Evolutionary conservation across 2,329 filamentous ascomycete species (phyloP), one percentile per base, ranked within the genome.

Genomic region (Penicillium sp.): DNA sequence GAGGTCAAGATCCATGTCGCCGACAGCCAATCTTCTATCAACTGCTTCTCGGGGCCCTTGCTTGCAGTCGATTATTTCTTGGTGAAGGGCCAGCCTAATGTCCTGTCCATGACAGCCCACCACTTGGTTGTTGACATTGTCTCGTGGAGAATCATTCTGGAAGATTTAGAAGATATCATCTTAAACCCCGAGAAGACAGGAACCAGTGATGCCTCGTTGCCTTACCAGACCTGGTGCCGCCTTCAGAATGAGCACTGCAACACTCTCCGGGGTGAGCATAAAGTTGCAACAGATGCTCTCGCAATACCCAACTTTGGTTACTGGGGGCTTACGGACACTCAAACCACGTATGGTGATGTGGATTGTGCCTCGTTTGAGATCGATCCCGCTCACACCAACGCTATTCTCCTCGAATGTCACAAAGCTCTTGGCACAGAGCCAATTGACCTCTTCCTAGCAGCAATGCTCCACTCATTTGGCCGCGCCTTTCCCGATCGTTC

Each of bases 391-490:
- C 70, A 63, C 31, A 70, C 69, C 6, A 63, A 63, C 9, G 59
- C 65, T 0, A 64, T 75, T 38, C 51, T 77, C 13, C 65, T 68
- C 21, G 69, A 69, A 10, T 74, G 72, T 31, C 71, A 76, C 51
- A 59, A 69, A 29, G 61, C 68, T 2, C 59, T 76, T 10, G 56
- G 63, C 3, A 76, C 75, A 0, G 73, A 77, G 49, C 69, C 73
- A 1, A 67, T 77, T 19, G 74, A 77, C 39, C 51, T 77, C 8
- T 66, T 77, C 35, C 63, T 76, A 3, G 58, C 76, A 68, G 61
- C 75, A 27, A 57, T 75, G 73, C 47, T 78, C 59, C 57, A 80
- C 50, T 77, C 80, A 0, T 82, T 82, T 64, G 73, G 71, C 3
- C 69, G 71, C 19, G 71, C 73, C 0, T 82, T 82, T 57, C 62